phyloP scores from a whole-genome alignment of 768 basidiomycete genomes.

The Phylloporus sp. region DNA sequence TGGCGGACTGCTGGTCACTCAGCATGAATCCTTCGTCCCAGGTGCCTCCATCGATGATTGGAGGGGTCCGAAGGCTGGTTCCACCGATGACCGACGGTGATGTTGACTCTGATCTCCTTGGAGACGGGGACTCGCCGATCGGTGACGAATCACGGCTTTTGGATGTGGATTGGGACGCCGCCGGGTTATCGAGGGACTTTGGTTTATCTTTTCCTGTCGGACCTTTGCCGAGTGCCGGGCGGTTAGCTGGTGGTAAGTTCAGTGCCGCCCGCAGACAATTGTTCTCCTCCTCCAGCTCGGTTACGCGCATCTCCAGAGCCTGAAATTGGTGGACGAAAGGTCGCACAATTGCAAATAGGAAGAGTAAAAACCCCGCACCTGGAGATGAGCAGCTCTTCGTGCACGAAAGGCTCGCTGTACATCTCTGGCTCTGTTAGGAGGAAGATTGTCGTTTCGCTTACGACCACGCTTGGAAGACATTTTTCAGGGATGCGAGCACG shows the following conservation, averaged over 20 bases:
- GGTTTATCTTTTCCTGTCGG: constrained; percentile 86
- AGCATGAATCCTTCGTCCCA: constrained; percentile 59
- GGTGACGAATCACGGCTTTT: constrained; percentile 65
- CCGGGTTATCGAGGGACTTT: constrained; percentile 39
- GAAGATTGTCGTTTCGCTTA: constrained; percentile 64
- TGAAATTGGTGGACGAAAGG: constrained; percentile 35
- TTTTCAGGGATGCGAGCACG: constrained; percentile 14
- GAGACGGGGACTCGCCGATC: constrained; percentile 45
- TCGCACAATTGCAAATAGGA: constrained; percentile 37
- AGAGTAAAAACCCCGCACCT: constrained; percentile 44
- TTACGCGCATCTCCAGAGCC: constrained; percentile 77
- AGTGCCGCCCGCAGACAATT: constrained; percentile 64
- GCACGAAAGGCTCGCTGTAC: constrained; percentile 89
- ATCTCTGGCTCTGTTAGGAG: constrained; percentile 71
- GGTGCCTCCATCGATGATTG: constrained; percentile 43
- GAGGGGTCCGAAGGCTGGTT: constrained; percentile 32
- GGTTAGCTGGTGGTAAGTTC: constrained; percentile 66
- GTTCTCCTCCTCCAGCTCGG: constrained; percentile 84
- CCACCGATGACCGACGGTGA: constrained; percentile 32
- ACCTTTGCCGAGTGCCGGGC: constrained; percentile 72
- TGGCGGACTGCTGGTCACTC: constrained; percentile 37
- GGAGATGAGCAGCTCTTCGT: constrained; percentile 79
- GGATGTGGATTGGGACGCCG: constrained; percentile 37
- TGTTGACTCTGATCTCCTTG: constrained; percentile 33
- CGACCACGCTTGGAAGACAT: constrained; percentile 88